Conservation (phyloP, 1,139 yeast genomes). For the Meyerozyma smithsonii region DNA sequence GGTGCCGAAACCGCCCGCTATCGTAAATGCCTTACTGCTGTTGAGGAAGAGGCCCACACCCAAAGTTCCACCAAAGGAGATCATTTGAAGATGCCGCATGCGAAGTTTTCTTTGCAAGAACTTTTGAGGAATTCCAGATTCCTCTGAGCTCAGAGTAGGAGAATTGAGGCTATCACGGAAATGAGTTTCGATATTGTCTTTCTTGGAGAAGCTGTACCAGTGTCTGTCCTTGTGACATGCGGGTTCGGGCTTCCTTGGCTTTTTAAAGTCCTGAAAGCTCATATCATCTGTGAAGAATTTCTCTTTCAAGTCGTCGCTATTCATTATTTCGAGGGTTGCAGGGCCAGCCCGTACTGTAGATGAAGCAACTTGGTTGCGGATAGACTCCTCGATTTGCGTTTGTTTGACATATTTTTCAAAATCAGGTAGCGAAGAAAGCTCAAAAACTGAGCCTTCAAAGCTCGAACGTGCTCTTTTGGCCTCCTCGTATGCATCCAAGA, state of each 20-base stretch:
- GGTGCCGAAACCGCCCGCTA: conserved; percentile 82
- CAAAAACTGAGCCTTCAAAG: conserved; percentile 25
- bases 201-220: conserved; percentile 10
- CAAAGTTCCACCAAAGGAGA: conserved; percentile 76
- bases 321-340: conserved; percentile 25
- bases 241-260: conserved; percentile 4
- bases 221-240: conserved; percentile 5
- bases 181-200: conserved; percentile 6
- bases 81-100: conserved; percentile 73
- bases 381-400: conserved; percentile 32
- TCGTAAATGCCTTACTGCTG: conserved; percentile 72
- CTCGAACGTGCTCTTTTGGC: not conserved
- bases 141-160: conserved; percentile 7
- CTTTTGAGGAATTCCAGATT: conserved; percentile 4
- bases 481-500: conserved; percentile 23
- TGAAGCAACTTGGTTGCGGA: conserved; percentile 17
- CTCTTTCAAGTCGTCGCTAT: conserved; percentile 24
- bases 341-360: conserved; percentile 7
- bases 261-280: conserved; percentile 11
- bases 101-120: conserved; percentile 51
- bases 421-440: conserved; percentile 34
- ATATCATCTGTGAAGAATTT: conserved; percentile 24
- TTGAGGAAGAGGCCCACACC: conserved; percentile 80
- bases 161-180: conserved; percentile 7
- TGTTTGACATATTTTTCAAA: conserved; percentile 31